Conservation (phyloP, 352 stramenopile species). For the Globisporangium cylindrosporum region DNA sequence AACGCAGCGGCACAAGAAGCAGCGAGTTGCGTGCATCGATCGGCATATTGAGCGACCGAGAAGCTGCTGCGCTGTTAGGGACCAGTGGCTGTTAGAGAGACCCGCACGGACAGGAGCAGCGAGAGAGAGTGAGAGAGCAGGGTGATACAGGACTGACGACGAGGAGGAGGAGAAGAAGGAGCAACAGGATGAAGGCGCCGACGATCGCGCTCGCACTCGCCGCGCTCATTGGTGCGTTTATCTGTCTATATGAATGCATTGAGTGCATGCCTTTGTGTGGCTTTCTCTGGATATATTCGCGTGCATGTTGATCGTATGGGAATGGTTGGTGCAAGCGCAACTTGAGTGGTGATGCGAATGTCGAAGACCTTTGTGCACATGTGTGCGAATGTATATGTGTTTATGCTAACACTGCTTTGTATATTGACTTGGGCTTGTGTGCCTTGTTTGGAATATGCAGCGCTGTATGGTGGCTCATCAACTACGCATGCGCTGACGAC, state of each 20-base stretch:
- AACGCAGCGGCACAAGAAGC: background rate
- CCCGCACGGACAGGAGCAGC: background rate
- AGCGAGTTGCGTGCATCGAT: background rate
- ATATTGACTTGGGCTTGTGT: background rate
- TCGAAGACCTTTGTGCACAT: too few relatives aligned
- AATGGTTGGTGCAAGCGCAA: too few relatives aligned
- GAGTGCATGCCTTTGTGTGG: background rate
- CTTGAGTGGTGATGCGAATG: too few relatives aligned
- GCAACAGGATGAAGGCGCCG: slow-evolving; percentile 14
- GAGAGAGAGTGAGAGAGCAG: background rate
- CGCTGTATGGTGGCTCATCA: slow-evolving; percentile 3
- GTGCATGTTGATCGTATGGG: background rate
- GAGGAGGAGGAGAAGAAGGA: too few relatives aligned
- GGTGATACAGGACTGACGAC: background rate
- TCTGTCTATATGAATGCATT: background rate
- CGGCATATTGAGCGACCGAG: background rate
- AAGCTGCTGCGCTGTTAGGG: too few relatives aligned
- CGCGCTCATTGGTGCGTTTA: slow-evolving; percentile 15
- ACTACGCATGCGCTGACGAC: slow-evolving; percentile 10
- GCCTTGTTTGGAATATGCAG: background rate
- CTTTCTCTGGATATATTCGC: background rate
- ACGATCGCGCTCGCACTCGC: slow-evolving; percentile 10
- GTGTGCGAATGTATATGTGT: background rate
- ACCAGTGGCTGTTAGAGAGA: background rate
- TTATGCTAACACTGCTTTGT: background rate